phyloP scores from a whole-genome alignment of 2,329 filamentous ascomycete genomes.

The Thelonectria blattea region DNA sequence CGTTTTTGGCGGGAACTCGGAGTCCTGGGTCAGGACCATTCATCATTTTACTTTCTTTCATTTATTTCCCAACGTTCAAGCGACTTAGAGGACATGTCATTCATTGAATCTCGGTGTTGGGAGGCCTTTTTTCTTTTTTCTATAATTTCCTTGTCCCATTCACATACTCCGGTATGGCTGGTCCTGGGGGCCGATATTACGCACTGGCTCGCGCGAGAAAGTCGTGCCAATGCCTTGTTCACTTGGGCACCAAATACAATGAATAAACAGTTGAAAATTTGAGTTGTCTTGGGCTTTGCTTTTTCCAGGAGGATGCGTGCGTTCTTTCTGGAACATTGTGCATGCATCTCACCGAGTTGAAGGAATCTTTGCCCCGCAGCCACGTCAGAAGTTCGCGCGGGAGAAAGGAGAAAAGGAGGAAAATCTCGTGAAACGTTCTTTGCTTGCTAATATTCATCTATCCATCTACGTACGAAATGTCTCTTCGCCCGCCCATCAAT shows the following conservation, averaged over 20 bases:
- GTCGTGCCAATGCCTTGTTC: background rate
- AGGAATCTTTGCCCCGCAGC: background rate
- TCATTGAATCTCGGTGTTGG: background rate
- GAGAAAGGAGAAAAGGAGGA: too few species aligned
- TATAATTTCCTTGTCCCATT: slow-evolving; percentile 25
- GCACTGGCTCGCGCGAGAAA: background rate
- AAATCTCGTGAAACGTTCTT: too few species aligned
- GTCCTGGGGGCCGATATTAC: background rate
- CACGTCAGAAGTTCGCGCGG: background rate
- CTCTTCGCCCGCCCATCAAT: background rate
- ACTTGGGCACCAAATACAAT: slow-evolving; percentile 1
- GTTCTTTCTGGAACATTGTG: background rate
- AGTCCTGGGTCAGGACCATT: background rate
- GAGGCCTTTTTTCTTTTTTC: slow-evolving; percentile 7
- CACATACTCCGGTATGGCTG: background rate
- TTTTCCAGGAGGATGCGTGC: background rate
- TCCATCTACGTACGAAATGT: background rate
- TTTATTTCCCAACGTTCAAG: background rate
- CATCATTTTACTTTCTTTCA: background rate
- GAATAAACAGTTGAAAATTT: slow-evolving; percentile 7
- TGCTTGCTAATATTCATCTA: background rate
- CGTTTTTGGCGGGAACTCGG: slow-evolving; percentile 26
- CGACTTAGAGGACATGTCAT: background rate
- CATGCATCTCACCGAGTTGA: background rate
- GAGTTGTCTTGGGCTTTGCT: too few species aligned